Percentiles rank a stretch among this genome's conserved stretches.
Conservation (phyloP, 1,284 basidiomycete genomes). For the Schizopora paradoxa region DNA sequence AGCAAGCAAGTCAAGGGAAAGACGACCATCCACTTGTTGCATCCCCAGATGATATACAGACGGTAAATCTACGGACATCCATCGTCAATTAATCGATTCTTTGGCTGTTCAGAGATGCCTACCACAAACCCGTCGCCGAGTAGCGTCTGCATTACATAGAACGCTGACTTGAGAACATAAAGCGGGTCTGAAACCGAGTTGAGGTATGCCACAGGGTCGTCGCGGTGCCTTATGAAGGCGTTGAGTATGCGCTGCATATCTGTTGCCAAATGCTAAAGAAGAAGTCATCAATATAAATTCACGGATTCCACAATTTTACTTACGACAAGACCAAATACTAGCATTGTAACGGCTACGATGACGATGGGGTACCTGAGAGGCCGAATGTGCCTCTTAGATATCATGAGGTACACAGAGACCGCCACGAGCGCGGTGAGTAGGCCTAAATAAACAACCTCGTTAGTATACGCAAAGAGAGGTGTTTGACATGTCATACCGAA, state of each 20-base stretch:
- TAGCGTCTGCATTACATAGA: slow-evolving; percentile 30
- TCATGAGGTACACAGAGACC: no score
- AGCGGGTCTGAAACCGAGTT: slow-evolving; percentile 27
- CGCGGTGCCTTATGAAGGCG: slow-evolving; percentile 15
- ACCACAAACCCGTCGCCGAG: slow-evolving; percentile 32
- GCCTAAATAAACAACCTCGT: no score
- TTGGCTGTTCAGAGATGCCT: slow-evolving; percentile 11
- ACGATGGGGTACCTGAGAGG: no score
- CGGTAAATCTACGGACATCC: slow-evolving; percentile 5
- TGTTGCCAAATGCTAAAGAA: slow-evolving; percentile 15
- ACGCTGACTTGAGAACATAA: slow-evolving; percentile 27
- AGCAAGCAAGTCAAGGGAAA: slow-evolving; percentile 11
- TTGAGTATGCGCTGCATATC: slow-evolving; percentile 14
- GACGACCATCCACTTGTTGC: slow-evolving; percentile 5
- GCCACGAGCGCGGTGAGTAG: no score
- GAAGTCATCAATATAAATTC: no score
- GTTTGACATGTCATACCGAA: no score
- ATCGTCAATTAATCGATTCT: no score
- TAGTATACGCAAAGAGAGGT: no score
- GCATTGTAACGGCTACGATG: no score
- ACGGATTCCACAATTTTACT: no score
- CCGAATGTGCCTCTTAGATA: no score
- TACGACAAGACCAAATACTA: no score
- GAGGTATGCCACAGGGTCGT: slow-evolving; percentile 14
- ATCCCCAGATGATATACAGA: slow-evolving; percentile 9